Conservation (phyloP, 495 filamentous ascomycete species). For the Penicillium silybi region DNA sequence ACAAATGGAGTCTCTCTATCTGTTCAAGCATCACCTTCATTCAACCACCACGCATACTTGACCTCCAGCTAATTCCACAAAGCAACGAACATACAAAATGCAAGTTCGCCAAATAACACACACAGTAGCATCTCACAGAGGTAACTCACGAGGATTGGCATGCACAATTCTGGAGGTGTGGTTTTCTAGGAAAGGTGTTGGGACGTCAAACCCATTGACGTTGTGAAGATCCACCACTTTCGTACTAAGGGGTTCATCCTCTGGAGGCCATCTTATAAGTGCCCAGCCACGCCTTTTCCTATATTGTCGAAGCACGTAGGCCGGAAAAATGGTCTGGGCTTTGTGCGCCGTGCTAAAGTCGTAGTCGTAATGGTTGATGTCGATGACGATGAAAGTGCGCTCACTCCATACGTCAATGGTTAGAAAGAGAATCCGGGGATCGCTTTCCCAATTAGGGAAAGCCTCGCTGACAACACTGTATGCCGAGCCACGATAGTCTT, state of each 20-base stretch:
- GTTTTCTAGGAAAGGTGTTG: neutral
- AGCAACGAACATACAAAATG: too few species aligned
- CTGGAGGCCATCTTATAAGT: constrained; percentile 3
- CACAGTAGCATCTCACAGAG: too few species aligned
- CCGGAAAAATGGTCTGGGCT: constrained; percentile 4
- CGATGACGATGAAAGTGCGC: constrained; percentile 8
- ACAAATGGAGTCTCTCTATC: too few species aligned
- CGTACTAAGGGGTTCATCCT: neutral
- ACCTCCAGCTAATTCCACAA: too few species aligned
- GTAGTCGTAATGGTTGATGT: constrained; percentile 11
- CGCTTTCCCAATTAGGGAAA: constrained; percentile 9
- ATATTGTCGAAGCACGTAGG: constrained; percentile 7
- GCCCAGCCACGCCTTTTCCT: constrained; percentile 1
- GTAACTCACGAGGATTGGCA: neutral
- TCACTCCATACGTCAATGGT: constrained; percentile 4
- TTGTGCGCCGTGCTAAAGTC: constrained; percentile 11
- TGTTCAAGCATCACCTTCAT: too few species aligned
- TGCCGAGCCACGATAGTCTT: too few species aligned
- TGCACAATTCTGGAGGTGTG: neutral
- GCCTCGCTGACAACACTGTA: constrained; percentile 5
- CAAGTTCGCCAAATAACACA: too few species aligned
- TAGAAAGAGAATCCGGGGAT: constrained; percentile 9
- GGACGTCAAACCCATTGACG: neutral
- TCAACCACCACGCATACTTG: too few species aligned
- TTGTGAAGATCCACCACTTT: neutral